Percentiles rank a stretch among this genome's conserved stretches.
phyloP scores from a whole-genome alignment of 208 protist species.

The Trypanosoma lewisi region DNA sequence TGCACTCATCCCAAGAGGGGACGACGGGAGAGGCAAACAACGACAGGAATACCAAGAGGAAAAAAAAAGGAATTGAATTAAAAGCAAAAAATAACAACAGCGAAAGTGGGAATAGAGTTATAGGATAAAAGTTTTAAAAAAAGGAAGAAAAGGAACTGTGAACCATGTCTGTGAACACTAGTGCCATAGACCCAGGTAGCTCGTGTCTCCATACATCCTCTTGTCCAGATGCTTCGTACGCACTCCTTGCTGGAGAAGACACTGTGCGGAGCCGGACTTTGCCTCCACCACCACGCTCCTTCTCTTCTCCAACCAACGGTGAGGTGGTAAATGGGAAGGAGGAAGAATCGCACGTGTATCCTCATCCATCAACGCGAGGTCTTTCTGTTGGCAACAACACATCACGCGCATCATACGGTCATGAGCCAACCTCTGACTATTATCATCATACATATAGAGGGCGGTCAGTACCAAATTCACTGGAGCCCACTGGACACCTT shows the following conservation, averaged over 20 bases:
- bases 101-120: not conserved
- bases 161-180: conserved; percentile 20
- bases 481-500: not conserved
- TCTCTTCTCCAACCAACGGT: not conserved
- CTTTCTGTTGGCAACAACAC: not conserved
- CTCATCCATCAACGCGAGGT: not conserved
- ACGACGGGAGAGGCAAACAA: conserved; percentile 14
- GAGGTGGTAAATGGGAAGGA: not conserved
- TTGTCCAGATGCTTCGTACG: conserved; percentile 7
- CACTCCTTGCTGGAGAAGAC: conserved; percentile 1
- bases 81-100: not conserved
- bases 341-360: not conserved
- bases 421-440: not conserved
- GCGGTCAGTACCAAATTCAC: not conserved
- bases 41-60: conserved; percentile 18
- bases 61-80: not conserved
- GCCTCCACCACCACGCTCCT: conserved; percentile 28
- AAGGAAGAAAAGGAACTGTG: not conserved
- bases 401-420: not conserved
- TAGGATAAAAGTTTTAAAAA: not conserved
- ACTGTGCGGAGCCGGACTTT: conserved; percentile 1
- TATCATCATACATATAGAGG: not conserved
- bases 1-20: conserved; percentile 5
- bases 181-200: conserved; percentile 6
- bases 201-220: conserved; percentile 5